phyloP scores from a whole-genome alignment of 768 basidiomycete genomes.

The Guyanaporus albipodus region DNA sequence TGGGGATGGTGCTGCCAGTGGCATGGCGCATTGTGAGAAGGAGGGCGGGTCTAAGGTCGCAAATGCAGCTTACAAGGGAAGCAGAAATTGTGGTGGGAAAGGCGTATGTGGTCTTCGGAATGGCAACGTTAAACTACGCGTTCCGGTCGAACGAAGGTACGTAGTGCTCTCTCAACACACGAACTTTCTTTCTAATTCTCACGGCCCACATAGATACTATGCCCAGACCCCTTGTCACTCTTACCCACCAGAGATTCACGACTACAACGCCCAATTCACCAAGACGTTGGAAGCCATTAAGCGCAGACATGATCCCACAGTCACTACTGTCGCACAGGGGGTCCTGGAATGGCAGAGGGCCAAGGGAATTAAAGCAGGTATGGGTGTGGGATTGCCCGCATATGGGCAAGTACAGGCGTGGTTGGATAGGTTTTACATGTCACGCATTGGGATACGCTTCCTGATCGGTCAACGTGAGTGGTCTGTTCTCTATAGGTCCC shows the following conservation, averaged over 20 bases:
- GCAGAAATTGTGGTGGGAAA: slow-evolving; percentile 23
- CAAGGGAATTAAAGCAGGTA: slow-evolving; percentile 25
- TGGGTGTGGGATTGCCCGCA: slow-evolving; percentile 19
- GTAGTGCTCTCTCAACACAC: background rate
- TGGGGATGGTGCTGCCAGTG: slow-evolving; percentile 24
- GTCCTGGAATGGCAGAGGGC: slow-evolving; percentile 91
- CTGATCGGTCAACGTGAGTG: slow-evolving; percentile 89
- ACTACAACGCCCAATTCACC: slow-evolving; percentile 91
- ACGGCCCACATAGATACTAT: slow-evolving; percentile 61
- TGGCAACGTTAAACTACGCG: slow-evolving; percentile 15
- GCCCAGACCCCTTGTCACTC: slow-evolving; percentile 62
- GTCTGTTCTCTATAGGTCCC: background rate
- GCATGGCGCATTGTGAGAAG: slow-evolving; percentile 14
- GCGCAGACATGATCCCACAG: slow-evolving; percentile 92
- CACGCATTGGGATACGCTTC: slow-evolving; percentile 91
- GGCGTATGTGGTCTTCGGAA: slow-evolving; percentile 14
- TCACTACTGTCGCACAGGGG: slow-evolving; percentile 94
- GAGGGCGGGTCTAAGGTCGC: slow-evolving; percentile 11
- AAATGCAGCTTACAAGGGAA: slow-evolving; percentile 14
- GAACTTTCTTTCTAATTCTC: slow-evolving; percentile 3
- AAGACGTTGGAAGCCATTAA: slow-evolving; percentile 85
- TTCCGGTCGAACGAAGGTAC: slow-evolving; percentile 16
- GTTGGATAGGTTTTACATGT: slow-evolving; percentile 97
- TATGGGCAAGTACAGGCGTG: slow-evolving; percentile 85
- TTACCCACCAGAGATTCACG: slow-evolving; percentile 91